phyloP scores from a whole-genome alignment of 306 rosid species.

The Medicago truncatula region MtrunA17r5.0-ANR NC_053047.1:29239001-29239500 shows the following conservation, averaged over 20 bases:
- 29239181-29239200: not conserved
- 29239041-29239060: not conserved
- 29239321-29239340: constrained; percentile 13
- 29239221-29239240: constrained; percentile 23
- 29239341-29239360: not conserved
- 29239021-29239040: constrained; percentile 8
- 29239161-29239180: constrained; percentile 14
- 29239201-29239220: constrained; percentile 14
- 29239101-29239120: constrained; percentile 23
- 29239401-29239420: not conserved
- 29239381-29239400: constrained; percentile 13
- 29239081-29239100: not conserved
- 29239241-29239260: not conserved
- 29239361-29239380: constrained; percentile 1
- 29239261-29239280: not conserved
- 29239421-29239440: not conserved
- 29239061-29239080: not conserved
- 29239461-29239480: constrained; percentile 9
- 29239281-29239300: not conserved
- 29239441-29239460: not conserved
- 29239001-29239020: constrained; percentile 3
- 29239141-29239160: constrained; percentile 15
- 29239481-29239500: constrained; percentile 1
- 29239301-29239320: not conserved
- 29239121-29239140: constrained; percentile 29